Percentiles rank a stretch among this genome's conserved stretches.
phyloP scores from a whole-genome alignment of 2,329 filamentous ascomycete species.

The Cladophialophora chaetospira region DNA sequence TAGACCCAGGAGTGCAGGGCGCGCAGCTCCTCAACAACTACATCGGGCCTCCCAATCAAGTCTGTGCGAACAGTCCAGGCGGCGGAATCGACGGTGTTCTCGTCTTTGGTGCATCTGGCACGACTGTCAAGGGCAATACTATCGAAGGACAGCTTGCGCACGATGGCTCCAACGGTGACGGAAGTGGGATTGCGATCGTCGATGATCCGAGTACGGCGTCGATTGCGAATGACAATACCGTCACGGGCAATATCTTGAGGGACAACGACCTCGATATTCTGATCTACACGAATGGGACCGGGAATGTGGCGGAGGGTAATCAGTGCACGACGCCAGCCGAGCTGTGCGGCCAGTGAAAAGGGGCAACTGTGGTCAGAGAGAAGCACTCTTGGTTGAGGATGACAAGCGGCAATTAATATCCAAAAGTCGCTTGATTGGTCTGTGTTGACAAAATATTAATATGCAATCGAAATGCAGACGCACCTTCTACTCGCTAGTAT shows the following conservation, averaged over 20 bases:
- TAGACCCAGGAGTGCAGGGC: constrained; percentile 20
- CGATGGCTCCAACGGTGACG: neutral
- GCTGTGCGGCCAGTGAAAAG: constrained; percentile 13
- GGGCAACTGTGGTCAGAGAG: neutral
- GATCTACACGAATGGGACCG: constrained; percentile 20
- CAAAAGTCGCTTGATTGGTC: too few species aligned
- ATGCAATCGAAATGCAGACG: too few species aligned
- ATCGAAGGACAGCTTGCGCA: constrained; percentile 12
- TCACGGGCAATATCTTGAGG: constrained; percentile 17
- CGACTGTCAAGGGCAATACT: constrained; percentile 16
- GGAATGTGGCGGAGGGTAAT: constrained; percentile 23
- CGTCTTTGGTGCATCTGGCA: constrained; percentile 8
- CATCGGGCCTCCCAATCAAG: constrained; percentile 11
- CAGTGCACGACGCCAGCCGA: constrained; percentile 21
- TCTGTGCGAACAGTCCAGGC: constrained; percentile 7
- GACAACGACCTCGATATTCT: constrained; percentile 25
- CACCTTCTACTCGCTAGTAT: too few species aligned
- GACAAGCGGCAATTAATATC: too few species aligned
- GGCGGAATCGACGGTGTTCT: neutral
- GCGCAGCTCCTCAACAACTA: constrained; percentile 21
- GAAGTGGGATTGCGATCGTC: constrained; percentile 12
- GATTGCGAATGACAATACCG: constrained; percentile 7
- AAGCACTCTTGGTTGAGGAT: too few species aligned
- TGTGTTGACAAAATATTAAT: too few species aligned
- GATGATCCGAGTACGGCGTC: constrained; percentile 9